Evolutionary conservation across 2,329 filamentous ascomycete species (phyloP).

Genomic region (Cucurbitaria berberidis): DNA sequence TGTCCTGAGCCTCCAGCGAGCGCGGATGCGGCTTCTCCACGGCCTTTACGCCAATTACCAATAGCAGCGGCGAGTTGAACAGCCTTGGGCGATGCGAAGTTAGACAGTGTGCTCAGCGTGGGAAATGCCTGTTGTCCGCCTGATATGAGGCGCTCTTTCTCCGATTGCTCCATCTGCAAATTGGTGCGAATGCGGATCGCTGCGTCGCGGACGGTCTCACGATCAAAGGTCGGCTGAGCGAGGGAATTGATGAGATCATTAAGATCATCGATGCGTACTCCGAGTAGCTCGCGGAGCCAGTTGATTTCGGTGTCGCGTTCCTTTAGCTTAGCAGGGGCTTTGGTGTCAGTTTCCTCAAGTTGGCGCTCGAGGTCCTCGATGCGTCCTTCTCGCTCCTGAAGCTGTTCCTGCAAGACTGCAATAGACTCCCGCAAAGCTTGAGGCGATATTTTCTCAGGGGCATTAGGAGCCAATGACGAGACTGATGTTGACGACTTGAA

Average conservation of each 20-base stretch:
- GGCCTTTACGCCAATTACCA: slow-evolving; percentile 86
- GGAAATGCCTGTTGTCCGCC: slow-evolving; percentile 67
- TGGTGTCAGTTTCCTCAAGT: slow-evolving; percentile 71
- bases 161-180: slow-evolving; percentile 96
- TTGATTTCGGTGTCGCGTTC: slow-evolving; percentile 93
- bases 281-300: slow-evolving; percentile 92
- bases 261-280: slow-evolving; percentile 87
- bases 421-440: slow-evolving; percentile 96
- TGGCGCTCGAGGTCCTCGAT: slow-evolving; percentile 86
- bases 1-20: slow-evolving; percentile 41
- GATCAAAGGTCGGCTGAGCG: slow-evolving; percentile 75
- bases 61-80: slow-evolving; percentile 96
- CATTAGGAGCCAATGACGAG: slow-evolving; percentile 41
- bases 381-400: slow-evolving; percentile 88
- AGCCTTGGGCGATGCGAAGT: slow-evolving; percentile 80
- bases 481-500: slow-evolving; percentile 56
- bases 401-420: slow-evolving; percentile 92
- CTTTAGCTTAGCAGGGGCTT: slow-evolving; percentile 80
- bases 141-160: slow-evolving; percentile 83
- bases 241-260: slow-evolving; percentile 88
- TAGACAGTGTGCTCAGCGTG: slow-evolving; percentile 77
- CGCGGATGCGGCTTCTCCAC: slow-evolving; percentile 56
- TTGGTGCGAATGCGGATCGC: slow-evolving; percentile 93
- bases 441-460: slow-evolving; percentile 86
- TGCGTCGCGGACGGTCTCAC: slow-evolving; percentile 81